phyloP scores from a whole-genome alignment of 1,139 yeast genomes.

The Taiozyma sp. region DNA sequence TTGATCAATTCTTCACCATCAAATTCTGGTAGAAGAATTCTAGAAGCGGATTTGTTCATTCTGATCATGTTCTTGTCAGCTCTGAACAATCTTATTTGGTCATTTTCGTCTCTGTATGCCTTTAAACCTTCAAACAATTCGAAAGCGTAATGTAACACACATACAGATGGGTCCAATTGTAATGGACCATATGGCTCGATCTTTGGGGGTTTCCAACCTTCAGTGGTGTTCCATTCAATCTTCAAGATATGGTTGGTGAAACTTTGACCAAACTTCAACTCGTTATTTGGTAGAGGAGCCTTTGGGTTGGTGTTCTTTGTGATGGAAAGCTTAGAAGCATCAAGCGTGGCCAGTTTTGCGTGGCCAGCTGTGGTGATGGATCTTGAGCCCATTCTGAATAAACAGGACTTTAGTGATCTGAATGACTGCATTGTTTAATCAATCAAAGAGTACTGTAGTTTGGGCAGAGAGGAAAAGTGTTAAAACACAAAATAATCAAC shows the following conservation, averaged over 20 bases:
- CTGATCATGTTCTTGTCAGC: conserved; percentile 89
- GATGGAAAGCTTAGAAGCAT: conserved; percentile 63
- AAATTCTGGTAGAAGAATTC: conserved; percentile 84
- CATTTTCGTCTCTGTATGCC: conserved; percentile 75
- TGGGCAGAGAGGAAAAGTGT: background rate
- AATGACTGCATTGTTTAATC: background rate
- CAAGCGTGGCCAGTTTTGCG: conserved; percentile 41
- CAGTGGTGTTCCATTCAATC: conserved; percentile 71
- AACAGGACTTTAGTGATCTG: background rate
- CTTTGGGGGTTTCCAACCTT: conserved; percentile 85
- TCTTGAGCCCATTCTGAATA: conserved; percentile 1
- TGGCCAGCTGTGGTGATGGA: conserved; percentile 4
- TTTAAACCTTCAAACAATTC: conserved; percentile 96
- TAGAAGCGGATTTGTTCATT: conserved; percentile 81
- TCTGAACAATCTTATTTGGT: conserved; percentile 77
- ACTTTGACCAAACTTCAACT: conserved; percentile 79
- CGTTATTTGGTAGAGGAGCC: conserved; percentile 61
- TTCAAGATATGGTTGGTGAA: conserved; percentile 91
- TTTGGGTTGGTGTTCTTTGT: conserved; percentile 58
- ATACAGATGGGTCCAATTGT: conserved; percentile 76
- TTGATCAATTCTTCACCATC: conserved; percentile 74
- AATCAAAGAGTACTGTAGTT: too few relatives aligned
- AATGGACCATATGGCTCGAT: conserved; percentile 82
- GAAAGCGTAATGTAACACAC: conserved; percentile 92
- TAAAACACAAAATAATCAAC: background rate